phyloP scores from a whole-genome alignment of 2,329 filamentous ascomycete species.

The Myriosclerotinia duriaeana region DNA sequence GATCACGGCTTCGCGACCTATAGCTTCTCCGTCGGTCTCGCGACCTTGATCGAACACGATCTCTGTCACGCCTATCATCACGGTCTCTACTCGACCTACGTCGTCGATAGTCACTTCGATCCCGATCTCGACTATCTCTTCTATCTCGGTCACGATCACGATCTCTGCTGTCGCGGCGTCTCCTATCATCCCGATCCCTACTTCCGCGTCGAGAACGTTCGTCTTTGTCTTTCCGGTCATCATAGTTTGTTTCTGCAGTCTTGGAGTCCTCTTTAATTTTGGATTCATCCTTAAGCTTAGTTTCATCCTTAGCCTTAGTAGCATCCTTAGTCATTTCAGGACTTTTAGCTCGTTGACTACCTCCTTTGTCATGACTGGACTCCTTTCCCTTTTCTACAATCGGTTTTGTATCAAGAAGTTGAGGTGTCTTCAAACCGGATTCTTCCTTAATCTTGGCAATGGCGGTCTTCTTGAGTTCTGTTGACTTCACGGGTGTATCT shows the following conservation, averaged over 20 bases:
- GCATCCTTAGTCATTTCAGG: constrained; percentile 5
- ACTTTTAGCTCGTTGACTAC: constrained; percentile 19
- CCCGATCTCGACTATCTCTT: constrained; percentile 35
- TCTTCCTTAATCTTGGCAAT: constrained; percentile 28
- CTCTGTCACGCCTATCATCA: constrained; percentile 37
- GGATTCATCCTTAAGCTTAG: constrained; percentile 15
- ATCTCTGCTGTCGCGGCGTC: constrained; percentile 27
- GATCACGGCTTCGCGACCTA: constrained; percentile 33
- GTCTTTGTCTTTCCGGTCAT: constrained; percentile 26
- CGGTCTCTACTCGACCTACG: constrained; percentile 33
- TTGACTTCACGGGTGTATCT: constrained; percentile 34
- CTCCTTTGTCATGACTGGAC: constrained; percentile 27
- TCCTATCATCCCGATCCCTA: constrained; percentile 25
- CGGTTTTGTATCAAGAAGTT: constrained; percentile 20
- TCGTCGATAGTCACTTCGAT: constrained; percentile 35
- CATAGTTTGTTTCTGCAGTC: background rate
- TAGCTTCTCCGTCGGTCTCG: constrained; percentile 35
- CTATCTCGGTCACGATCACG: constrained; percentile 32
- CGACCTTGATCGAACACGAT: constrained; percentile 27
- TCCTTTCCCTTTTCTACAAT: constrained; percentile 23
- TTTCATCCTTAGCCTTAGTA: constrained; percentile 10
- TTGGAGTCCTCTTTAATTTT: constrained; percentile 15
- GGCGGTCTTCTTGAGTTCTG: constrained; percentile 35
- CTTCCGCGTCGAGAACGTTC: constrained; percentile 23
- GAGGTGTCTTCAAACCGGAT: constrained; percentile 32